Base-by-base conservation (phyloP, 768 basidiomycete genomes). In the Boletus fagicola region DNA sequence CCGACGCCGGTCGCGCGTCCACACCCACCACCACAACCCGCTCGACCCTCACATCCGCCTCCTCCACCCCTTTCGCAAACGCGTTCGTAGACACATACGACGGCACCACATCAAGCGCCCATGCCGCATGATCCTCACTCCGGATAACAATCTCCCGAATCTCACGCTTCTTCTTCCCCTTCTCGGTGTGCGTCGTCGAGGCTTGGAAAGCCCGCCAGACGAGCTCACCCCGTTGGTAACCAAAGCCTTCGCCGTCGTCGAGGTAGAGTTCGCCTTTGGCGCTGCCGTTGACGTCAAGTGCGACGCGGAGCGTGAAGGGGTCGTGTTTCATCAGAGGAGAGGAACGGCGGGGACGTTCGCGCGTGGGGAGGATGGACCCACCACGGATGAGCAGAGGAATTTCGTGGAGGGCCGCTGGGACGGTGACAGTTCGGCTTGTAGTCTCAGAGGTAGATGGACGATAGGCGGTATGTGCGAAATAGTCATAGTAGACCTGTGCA, bases 401-500 rank as follows among this genome's bases (percentile, higher is more conserved):
- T 61, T 89, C 83, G 61, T 88, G 77, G 13, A 98, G 79, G 0
- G 83, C 91, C 0, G 94, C 88, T 0, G 87, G 77, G n/a, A 97
- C 82, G 2, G 84, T 89, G 68, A 97, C 75, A 49, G 77, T 69
- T 58, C 84, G 86, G 58, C 90, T 87, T 47, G 83, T 78, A 4
- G 20, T 7, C 15, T 55, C 35, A 24, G 83, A 69, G 20, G 44
- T 3, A 2, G 83, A 67, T 5, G 90, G 88, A 38, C 81, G 86
- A 74, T 93, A 86, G 42, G 85, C 77, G 18, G 79, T 69, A 66
- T 84, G 74, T 36, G 82, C 83, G 78, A 94, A 90, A 75, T 98
- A 98, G 75, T 98, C 86, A 68, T 98, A 99, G 78, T 97, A 98
- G 8, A 94, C 86, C 77, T 92, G 86, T 54, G 92, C 83, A 67